Base-by-base conservation (phyloP, 768 basidiomycete species). In the Dendrothele bispora region DNA sequence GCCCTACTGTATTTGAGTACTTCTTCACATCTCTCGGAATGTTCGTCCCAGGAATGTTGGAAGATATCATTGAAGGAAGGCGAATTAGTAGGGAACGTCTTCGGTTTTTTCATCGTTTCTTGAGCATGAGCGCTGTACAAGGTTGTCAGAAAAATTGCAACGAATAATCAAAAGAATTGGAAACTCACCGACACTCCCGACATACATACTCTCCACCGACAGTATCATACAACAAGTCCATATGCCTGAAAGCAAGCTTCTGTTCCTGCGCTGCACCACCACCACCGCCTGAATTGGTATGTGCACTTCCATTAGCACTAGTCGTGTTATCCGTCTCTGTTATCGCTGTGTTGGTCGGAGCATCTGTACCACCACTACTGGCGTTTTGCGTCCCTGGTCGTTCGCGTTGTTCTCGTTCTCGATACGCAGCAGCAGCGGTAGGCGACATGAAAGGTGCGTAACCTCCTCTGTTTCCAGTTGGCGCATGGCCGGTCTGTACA, bases 151-250 rank as follows among this genome's bases (percentile, higher is more conserved):
- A 22, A 17, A 29, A 17, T 28, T 20, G 4, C 15, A 7, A 35
- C 20, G 17, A 21, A 12, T 3, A 32, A 11, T 15, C 10, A 15
- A 44, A 17, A 32, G 3, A 5, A 10, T 5, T 5, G 11, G 26
- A 5, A 35, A 43, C 43, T 37, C 11, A 46, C 44, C 44, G 44
- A 17, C 44, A 46, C 11, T 46, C 44, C 22, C 44, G 21, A 34
- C 44, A 46, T 6, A 46, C 11, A n/a, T 46, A 46, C 29, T 46
- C 44, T n/a, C 32, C 32, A 15, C 22, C 44, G 12, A 46, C 34
- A 21, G 44, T 46, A 15, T 46, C 44, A 27, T 46, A 46, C 5
- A 46, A 24, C 35, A 46, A 24, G 8, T 36, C 44, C 24, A 46
- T 20, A n/a, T 46, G 44, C 27, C 38, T 46, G 25, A 46, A 46